Conservation (phyloP, 331 rosid genomes). For the Acacia pycnantha region DNA sequence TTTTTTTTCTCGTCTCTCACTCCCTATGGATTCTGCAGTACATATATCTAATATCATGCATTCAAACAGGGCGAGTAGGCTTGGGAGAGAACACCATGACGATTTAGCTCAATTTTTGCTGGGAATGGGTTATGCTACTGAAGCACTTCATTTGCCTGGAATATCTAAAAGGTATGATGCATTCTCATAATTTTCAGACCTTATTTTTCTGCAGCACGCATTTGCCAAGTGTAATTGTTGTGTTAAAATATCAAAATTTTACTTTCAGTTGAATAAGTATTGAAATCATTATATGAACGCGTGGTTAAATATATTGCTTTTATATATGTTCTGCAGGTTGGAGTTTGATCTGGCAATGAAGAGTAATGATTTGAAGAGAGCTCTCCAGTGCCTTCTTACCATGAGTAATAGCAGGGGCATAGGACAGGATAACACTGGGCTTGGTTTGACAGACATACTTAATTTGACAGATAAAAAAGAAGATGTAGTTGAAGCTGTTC, state of each 20-base stretch:
- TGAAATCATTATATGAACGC: constrained; percentile 5
- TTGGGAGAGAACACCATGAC: constrained; percentile 98
- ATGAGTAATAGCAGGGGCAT: constrained; percentile 98
- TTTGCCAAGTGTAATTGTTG: not conserved
- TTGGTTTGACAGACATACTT: constrained; percentile 91
- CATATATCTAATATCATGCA: constrained; percentile 28
- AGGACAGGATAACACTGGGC: constrained; percentile 80
- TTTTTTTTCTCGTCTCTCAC: not conserved
- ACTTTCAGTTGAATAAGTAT: not conserved
- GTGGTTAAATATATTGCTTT: constrained; percentile 16
- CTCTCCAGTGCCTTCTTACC: constrained; percentile 97
- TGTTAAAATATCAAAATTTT: not conserved
- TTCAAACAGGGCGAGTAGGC: constrained; percentile 93
- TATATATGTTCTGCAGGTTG: constrained; percentile 52
- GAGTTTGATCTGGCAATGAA: constrained; percentile 99
- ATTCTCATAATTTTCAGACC: not conserved
- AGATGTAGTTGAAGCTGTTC: constrained; percentile 77
- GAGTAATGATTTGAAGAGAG: constrained; percentile 95
- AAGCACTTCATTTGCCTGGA: constrained; percentile 98
- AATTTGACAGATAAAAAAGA: constrained; percentile 78
- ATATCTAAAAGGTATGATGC: constrained; percentile 83
- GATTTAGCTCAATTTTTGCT: constrained; percentile 97
- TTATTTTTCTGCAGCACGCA: not conserved
- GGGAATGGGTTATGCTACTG: constrained; percentile 98
- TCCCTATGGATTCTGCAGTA: not conserved